Conservation (phyloP, 129 eudicot genomes). For the Helianthus tuberosus region DNA sequence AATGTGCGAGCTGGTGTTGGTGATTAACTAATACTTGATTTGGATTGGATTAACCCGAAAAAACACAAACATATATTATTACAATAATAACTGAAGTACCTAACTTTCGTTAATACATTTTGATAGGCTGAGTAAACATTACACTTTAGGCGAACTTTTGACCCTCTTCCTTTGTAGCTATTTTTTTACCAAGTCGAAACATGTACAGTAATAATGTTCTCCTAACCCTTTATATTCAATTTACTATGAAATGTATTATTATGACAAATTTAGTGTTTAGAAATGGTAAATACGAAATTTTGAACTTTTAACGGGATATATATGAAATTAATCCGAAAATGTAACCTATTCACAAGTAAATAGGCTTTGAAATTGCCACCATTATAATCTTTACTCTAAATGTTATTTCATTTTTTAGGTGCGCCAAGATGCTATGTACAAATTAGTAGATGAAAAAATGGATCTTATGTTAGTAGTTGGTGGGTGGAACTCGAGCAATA, state of each 20-base stretch:
- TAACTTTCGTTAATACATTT: neutral
- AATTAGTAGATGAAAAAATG: conserved; percentile 66
- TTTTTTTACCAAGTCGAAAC: too few species aligned
- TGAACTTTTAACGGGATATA: neutral
- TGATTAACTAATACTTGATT: neutral
- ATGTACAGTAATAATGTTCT: neutral
- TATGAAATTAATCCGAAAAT: neutral
- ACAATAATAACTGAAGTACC: neutral
- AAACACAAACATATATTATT: neutral
- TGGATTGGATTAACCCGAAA: neutral
- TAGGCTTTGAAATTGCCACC: neutral
- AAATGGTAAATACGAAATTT: neutral
- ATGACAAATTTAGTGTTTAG: neutral
- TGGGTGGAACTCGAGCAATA: conserved; percentile 95
- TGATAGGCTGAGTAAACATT: neutral
- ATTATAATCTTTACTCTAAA: conserved; percentile 4
- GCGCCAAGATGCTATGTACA: conserved; percentile 97
- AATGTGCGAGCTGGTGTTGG: neutral
- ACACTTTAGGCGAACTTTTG: neutral
- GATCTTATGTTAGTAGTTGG: conserved; percentile 89
- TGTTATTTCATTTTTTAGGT: conserved; percentile 40
- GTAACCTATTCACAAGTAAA: neutral
- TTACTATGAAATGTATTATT: neutral
- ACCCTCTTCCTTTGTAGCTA: neutral
- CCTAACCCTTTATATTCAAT: too few species aligned